phyloP scores from a whole-genome alignment of 1,139 yeast genomes.

The Yamadazyma atlantica region DNA sequence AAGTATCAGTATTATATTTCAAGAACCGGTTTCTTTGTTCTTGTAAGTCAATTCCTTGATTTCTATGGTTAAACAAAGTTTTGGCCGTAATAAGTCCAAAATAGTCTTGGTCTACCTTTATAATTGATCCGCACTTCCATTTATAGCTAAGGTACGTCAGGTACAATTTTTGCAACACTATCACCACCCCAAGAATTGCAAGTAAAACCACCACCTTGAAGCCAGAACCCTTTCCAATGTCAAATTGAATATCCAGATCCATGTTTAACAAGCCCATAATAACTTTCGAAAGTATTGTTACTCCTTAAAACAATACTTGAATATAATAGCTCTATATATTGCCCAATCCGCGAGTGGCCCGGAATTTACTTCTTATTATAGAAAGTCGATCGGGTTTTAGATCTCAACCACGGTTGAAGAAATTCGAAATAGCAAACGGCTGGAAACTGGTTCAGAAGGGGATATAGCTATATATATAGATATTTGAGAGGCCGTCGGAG shows the following conservation, averaged over 20 bases:
- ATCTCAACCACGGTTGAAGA: too few species aligned
- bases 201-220: not conserved
- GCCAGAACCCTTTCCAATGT: not conserved
- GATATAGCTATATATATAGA: too few species aligned
- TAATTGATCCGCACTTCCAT: slow-evolving; percentile 12
- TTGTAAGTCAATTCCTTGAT: slow-evolving; percentile 14
- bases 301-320: too few species aligned
- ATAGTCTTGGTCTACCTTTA: slow-evolving; percentile 12
- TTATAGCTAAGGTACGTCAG: slow-evolving; percentile 6
- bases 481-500: too few species aligned
- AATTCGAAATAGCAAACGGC: too few species aligned
- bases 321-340: too few species aligned
- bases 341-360: too few species aligned
- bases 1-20: slow-evolving; percentile 12
- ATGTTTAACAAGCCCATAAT: not conserved
- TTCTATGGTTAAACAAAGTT: slow-evolving; percentile 12
- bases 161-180: slow-evolving; percentile 6
- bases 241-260: not conserved
- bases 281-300: not conserved
- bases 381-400: too few species aligned
- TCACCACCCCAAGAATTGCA: not conserved
- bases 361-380: too few species aligned
- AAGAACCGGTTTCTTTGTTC: slow-evolving; percentile 11
- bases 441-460: too few species aligned
- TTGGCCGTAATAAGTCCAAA: slow-evolving; percentile 13